Percentiles rank a stretch among this genome's conserved stretches.
Conservation (phyloP, 1,139 yeast species). For the Diutina rugosa region DNA sequence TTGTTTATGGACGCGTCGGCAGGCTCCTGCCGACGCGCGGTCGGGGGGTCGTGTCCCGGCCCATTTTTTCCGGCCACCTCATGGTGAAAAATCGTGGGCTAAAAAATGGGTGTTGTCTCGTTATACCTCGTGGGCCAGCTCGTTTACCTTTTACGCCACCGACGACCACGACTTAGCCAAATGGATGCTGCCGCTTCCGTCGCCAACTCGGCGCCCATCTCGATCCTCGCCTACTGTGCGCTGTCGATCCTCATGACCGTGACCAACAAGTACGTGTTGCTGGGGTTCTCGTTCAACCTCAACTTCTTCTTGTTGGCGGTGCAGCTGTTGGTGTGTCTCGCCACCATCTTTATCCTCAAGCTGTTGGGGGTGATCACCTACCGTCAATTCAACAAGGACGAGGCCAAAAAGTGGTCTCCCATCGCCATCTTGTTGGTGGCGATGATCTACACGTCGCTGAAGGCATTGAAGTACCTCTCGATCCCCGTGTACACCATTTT, state of each 20-base stretch:
- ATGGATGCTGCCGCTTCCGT: conserved; percentile 9
- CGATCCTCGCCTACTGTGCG: conserved; percentile 77
- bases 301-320: conserved; percentile 78
- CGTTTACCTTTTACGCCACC: neutral
- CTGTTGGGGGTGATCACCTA: conserved; percentile 65
- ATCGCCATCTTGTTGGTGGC: conserved; percentile 78
- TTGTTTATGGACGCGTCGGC: neutral
- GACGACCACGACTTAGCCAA: neutral
- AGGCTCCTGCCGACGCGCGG: neutral
- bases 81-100: neutral
- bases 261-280: conserved; percentile 87
- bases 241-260: conserved; percentile 97
- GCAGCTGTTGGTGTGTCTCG: conserved; percentile 73
- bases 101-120: neutral
- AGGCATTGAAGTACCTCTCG: conserved; percentile 81
- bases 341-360: conserved; percentile 61
- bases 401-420: conserved; percentile 93
- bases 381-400: conserved; percentile 74
- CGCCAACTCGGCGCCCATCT: conserved; percentile 76
- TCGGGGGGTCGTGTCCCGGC: neutral
- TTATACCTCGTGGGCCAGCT: neutral
- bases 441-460: conserved; percentile 94
- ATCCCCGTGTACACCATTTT: conserved; percentile 96
- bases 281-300: conserved; percentile 74
- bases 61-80: neutral